A percentile compares a stretch with the other conserved stretches of the same genome.
Conservation (phyloP, 2,329 filamentous ascomycete genomes). For the Fusarium liriodendri region DNA sequence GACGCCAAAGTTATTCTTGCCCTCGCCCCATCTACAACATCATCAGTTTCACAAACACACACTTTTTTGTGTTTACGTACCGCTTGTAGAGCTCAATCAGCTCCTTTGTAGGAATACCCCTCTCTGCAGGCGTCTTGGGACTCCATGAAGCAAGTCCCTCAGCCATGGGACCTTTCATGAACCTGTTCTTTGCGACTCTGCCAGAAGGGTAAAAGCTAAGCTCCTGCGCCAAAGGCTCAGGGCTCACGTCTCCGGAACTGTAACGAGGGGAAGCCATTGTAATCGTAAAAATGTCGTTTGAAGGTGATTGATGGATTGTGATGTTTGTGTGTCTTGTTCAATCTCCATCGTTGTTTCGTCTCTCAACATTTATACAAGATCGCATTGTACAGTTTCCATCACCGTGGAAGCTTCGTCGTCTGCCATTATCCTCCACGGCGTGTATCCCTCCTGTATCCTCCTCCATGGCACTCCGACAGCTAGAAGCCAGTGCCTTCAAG, state of each 20-base stretch:
- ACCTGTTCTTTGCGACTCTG: slow-evolving; percentile 69
- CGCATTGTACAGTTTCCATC: accelerated
- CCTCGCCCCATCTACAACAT: slow-evolving; percentile 49
- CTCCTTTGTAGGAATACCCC: slow-evolving; percentile 56
- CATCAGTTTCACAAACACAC: background rate
- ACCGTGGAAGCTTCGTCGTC: background rate
- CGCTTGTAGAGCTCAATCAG: slow-evolving; percentile 66
- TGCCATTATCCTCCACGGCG: background rate
- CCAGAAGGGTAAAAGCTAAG: slow-evolving; percentile 58
- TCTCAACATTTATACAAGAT: slow-evolving; percentile 8
- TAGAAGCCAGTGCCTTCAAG: background rate
- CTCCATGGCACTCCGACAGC: background rate
- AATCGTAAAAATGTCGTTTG: background rate
- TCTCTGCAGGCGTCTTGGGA: slow-evolving; percentile 59
- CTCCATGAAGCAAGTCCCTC: slow-evolving; percentile 73
- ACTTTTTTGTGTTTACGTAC: slow-evolving; percentile 56
- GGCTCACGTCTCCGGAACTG: slow-evolving; percentile 23
- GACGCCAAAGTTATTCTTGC: slow-evolving; percentile 65
- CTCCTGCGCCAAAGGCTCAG: slow-evolving; percentile 52
- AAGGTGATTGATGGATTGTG: background rate
- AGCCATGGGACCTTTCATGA: slow-evolving; percentile 75
- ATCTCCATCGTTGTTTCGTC: background rate
- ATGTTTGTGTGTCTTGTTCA: background rate
- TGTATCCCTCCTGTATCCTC: background rate
- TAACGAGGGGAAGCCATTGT: slow-evolving; percentile 34